Percentiles rank a stretch among this genome's conserved stretches.
These are phyloP conservation scores for Tetrapyrgos nigripes DNA, from an alignment of 1,284 basidiomycete species.

Conservation along the genomic window DNA sequence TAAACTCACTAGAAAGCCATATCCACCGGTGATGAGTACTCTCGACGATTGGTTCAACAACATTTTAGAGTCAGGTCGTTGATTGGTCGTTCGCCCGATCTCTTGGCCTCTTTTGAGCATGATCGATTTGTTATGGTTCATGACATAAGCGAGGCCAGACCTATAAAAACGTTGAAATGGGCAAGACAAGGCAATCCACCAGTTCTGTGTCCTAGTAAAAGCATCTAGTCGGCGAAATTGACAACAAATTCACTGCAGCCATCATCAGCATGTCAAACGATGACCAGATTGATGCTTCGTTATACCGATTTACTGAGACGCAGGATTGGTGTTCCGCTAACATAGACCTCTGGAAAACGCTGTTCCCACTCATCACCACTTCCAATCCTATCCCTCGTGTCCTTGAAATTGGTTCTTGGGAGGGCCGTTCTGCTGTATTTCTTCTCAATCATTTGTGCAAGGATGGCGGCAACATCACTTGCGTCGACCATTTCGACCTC, in stretches of 20 bases:
- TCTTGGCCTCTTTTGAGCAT: no score
- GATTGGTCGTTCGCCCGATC: neutral
- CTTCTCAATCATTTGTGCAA: constrained; percentile 53
- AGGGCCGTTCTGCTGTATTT: constrained; percentile 65
- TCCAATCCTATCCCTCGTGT: constrained; percentile 46
- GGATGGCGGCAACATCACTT: constrained; percentile 48
- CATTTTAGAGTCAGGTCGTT: neutral
- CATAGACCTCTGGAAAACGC: constrained; percentile 44
- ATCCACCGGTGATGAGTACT: constrained; percentile 57
- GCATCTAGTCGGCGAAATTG: neutral
- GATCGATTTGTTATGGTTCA: no score
- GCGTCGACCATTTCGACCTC: constrained; percentile 66
- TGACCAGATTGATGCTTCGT: no score
- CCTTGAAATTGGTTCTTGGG: constrained; percentile 70
- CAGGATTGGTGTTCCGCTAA: constrained; percentile 66
- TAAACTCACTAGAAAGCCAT: constrained; percentile 60
- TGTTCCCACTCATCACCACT: constrained; percentile 43
- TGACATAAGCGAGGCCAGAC: no score
- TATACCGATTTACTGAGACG: constrained; percentile 50
- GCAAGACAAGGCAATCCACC: no score
- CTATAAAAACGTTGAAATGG: no score
- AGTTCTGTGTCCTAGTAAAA: no score
- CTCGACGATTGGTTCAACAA: neutral
- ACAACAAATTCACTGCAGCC: neutral
- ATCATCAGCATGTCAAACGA: neutral